These are phyloP conservation scores for Mrakia frigida DNA, from an alignment of 768 basidiomycete species.

Conservation along the genomic window DNA sequence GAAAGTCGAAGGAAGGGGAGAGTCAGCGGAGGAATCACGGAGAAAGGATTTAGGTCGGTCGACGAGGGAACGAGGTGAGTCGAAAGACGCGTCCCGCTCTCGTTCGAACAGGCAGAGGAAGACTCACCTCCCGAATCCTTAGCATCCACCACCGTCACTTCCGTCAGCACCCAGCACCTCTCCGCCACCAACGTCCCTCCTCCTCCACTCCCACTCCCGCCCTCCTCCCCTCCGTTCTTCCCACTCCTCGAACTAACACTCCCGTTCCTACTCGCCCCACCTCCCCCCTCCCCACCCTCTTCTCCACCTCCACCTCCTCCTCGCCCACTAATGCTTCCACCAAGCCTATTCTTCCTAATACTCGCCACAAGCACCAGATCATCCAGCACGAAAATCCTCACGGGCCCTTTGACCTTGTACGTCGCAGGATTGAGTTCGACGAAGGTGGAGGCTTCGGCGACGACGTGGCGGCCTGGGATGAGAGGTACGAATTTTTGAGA, in stretches of 20 bases:
- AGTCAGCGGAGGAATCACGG: slow-evolving; percentile 22
- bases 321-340: background rate
- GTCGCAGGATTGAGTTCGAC: slow-evolving; percentile 86
- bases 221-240: slow-evolving; percentile 47
- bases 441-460: slow-evolving; percentile 76
- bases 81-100: background rate
- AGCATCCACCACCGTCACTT: slow-evolving; percentile 91
- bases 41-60: background rate
- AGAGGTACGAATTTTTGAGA: slow-evolving; percentile 91
- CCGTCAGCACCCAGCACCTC: slow-evolving; percentile 83
- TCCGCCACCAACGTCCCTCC: slow-evolving; percentile 77
- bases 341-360: slow-evolving; percentile 54
- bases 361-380: slow-evolving; percentile 81
- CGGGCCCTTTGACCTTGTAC: slow-evolving; percentile 81
- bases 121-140: slow-evolving; percentile 83
- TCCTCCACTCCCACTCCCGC: slow-evolving; percentile 44
- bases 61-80: background rate
- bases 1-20: slow-evolving; percentile 34
- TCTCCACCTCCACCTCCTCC: slow-evolving; percentile 26
- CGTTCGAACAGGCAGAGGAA: background rate
- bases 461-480: slow-evolving; percentile 82
- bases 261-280: slow-evolving; percentile 16
- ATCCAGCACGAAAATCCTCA: slow-evolving; percentile 84
- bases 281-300: slow-evolving; percentile 18
- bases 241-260: slow-evolving; percentile 48